Evolutionary conservation across 164 flowering plant species (phyloP).

Genomic region (Stephania yunnanensis): DNA sequence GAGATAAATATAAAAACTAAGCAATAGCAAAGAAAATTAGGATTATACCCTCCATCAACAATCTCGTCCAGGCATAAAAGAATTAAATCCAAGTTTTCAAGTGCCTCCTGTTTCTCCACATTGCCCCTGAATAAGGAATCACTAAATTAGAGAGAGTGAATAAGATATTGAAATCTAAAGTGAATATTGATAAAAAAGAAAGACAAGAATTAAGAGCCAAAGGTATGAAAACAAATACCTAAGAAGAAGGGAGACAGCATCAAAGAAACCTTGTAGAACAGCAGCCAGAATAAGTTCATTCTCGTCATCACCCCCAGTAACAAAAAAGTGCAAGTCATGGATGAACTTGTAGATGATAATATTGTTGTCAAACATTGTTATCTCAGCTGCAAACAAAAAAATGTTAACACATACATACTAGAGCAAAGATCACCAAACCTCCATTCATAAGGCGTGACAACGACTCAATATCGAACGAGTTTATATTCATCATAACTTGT

Average conservation of each 20-base stretch:
- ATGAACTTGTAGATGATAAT: conserved; percentile 41
- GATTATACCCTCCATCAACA: conserved; percentile 65
- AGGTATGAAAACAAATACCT: conserved; percentile 21
- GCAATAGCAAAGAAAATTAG: neutral
- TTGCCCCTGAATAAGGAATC: conserved; percentile 31
- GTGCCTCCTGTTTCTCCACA: conserved; percentile 61
- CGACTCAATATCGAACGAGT: neutral
- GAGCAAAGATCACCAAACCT: neutral
- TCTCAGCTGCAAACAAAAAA: conserved; percentile 37
- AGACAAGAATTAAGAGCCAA: neutral
- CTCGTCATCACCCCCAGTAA: conserved; percentile 53
- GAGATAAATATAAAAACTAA: neutral
- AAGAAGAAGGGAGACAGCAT: conserved; percentile 41
- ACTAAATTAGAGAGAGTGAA: conserved; percentile 4
- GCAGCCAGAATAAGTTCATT: conserved; percentile 44
- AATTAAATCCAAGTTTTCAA: conserved; percentile 61
- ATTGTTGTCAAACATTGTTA: conserved; percentile 38
- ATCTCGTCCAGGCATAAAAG: conserved; percentile 66
- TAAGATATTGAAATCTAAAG: neutral
- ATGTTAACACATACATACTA: neutral
- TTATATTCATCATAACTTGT: neutral
- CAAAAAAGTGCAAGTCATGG: conserved; percentile 46
- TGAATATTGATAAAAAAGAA: conserved; percentile 5
- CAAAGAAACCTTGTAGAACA: conserved; percentile 62
- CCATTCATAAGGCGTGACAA: neutral